Conservation (phyloP, 495 filamentous ascomycete species). For the Terfezia claveryi region DNA sequence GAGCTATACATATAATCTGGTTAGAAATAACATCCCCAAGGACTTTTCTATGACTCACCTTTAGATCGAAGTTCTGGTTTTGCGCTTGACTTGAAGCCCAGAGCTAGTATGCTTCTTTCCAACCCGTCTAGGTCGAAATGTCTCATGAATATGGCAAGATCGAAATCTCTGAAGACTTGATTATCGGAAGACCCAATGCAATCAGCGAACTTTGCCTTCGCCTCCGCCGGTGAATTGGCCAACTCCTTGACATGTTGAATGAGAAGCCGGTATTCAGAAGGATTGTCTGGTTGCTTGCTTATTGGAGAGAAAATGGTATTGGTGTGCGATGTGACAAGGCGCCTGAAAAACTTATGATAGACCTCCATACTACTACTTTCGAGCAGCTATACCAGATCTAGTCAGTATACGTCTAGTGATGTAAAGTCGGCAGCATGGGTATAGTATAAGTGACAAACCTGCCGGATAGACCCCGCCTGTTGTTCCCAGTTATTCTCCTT, state of each 20-base stretch:
- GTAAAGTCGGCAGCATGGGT: no score
- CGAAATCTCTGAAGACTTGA: constrained; percentile 84
- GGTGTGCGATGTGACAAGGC: constrained; percentile 65
- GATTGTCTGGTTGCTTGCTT: constrained; percentile 45
- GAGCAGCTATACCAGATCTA: constrained; percentile 38
- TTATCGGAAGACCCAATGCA: constrained; percentile 64
- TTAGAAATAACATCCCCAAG: background rate
- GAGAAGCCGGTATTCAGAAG: constrained; percentile 60
- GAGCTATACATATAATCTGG: constrained; percentile 4
- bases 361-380: constrained; percentile 96
- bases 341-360: constrained; percentile 75
- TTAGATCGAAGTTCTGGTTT: constrained; percentile 68
- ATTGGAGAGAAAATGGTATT: constrained; percentile 60
- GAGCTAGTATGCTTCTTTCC: constrained; percentile 65
- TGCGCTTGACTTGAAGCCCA: constrained; percentile 62
- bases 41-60: constrained; percentile 32
- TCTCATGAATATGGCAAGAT: constrained; percentile 74
- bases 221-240: constrained; percentile 39
- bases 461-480: constrained; percentile 73
- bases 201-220: constrained; percentile 76
- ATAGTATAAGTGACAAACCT: constrained; percentile 32
- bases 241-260: constrained; percentile 71
- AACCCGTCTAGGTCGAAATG: constrained; percentile 81
- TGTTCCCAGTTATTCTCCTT: constrained; percentile 92
- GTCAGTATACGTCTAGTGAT: no score